Evolutionary conservation across 192 early-diverging fungal genomes (phyloP).

Genomic region (Backusella mclennaniae): DNA sequence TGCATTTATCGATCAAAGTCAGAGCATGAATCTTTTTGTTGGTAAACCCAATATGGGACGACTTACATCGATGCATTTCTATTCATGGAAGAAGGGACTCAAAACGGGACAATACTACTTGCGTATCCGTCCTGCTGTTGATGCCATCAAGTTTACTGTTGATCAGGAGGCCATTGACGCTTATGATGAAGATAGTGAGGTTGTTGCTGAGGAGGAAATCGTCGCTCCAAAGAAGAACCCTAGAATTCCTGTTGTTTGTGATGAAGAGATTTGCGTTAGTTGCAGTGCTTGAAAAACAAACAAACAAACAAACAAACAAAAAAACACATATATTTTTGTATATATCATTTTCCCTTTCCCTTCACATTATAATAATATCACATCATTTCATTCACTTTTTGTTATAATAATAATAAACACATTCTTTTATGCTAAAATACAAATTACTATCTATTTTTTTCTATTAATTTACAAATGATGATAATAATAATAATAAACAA

Average conservation of each 20-base stretch:
- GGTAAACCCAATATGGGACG: conserved; percentile 90
- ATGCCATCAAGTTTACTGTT: conserved; percentile 77
- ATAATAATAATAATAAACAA: background rate
- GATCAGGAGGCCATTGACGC: background rate
- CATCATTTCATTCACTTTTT: background rate
- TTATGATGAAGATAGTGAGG: background rate
- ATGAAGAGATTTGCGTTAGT: conserved; percentile 11
- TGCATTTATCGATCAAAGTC: conserved; percentile 96
- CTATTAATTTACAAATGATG: background rate
- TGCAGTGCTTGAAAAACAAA: conserved; percentile 2
- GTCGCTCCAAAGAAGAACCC: background rate
- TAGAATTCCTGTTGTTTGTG: conserved; percentile 9
- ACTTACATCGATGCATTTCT: conserved; percentile 97
- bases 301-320: background rate
- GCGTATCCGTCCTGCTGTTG: conserved; percentile 89
- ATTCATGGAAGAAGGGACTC: conserved; percentile 95
- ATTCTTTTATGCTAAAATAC: background rate
- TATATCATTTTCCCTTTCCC: background rate
- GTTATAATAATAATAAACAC: background rate
- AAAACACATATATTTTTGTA: background rate
- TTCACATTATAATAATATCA: background rate
- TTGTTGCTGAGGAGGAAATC: background rate
- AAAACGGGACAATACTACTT: conserved; percentile 99
- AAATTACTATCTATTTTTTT: background rate
- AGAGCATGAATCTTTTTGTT: conserved; percentile 93